Percentiles rank a stretch among this genome's conserved stretches.
Evolutionary conservation across 202 grass and related monocot species (phyloP).

Genomic region (Schoenoplectus tabernaemontani): DNA sequence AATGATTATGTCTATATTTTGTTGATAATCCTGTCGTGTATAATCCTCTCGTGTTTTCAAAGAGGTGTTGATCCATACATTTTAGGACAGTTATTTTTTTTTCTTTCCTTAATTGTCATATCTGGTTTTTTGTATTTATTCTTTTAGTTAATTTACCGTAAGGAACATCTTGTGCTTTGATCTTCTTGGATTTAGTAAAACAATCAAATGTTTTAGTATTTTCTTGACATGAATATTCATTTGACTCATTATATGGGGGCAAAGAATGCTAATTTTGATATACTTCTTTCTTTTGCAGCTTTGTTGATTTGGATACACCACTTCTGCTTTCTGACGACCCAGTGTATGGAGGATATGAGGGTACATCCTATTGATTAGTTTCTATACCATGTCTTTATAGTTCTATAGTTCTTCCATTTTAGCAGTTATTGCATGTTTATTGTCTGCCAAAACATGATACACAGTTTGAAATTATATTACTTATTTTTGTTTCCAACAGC

Average conservation of each 20-base stretch:
- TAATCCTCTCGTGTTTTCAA: neutral
- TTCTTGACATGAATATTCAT: neutral
- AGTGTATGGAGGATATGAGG: constrained; percentile 77
- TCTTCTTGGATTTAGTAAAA: neutral
- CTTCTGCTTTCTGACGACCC: constrained; percentile 84
- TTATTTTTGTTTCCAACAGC: constrained; percentile 34
- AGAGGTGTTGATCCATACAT: neutral
- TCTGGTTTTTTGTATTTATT: neutral
- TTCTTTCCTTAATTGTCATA: neutral
- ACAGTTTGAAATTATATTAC: neutral
- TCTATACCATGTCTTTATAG: neutral
- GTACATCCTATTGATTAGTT: constrained; percentile 26
- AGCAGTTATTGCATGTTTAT: neutral
- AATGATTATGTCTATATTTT: neutral
- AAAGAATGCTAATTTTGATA: neutral
- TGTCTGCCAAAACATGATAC: neutral
- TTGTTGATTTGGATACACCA: constrained; percentile 88
- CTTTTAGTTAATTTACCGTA: neutral
- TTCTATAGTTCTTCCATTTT: neutral
- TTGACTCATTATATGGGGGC: neutral
- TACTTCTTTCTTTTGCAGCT: constrained; percentile 48
- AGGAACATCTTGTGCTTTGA: neutral
- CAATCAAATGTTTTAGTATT: neutral
- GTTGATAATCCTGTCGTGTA: neutral
- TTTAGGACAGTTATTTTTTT: neutral